These are phyloP conservation scores for Plenodomus lindquistii DNA, from an alignment of 2,329 filamentous ascomycete species.

Conservation along the genomic window DNA sequence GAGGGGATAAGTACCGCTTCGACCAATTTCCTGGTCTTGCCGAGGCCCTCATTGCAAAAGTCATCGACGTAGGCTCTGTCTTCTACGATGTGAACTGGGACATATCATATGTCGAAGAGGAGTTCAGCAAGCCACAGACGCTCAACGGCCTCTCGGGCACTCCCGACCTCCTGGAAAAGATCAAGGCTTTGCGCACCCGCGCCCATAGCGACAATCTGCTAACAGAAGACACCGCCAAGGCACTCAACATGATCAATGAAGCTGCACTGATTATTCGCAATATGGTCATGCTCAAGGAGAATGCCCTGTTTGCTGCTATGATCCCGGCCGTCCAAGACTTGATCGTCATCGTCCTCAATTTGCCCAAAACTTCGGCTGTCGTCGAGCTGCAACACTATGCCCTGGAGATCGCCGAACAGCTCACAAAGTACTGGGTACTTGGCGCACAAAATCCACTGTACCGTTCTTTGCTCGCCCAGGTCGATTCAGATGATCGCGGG, in stretches of 20 bases:
- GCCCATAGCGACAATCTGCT: slow-evolving; percentile 71
- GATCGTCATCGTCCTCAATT: slow-evolving; percentile 77
- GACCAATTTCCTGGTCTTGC: slow-evolving; percentile 87
- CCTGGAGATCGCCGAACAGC: slow-evolving; percentile 87
- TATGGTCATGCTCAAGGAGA: slow-evolving; percentile 92
- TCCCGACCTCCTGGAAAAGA: slow-evolving; percentile 71
- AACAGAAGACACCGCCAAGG: slow-evolving; percentile 69
- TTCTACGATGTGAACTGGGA: slow-evolving; percentile 85
- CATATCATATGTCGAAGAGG: slow-evolving; percentile 67
- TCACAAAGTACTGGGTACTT: slow-evolving; percentile 79
- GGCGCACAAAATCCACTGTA: slow-evolving; percentile 78
- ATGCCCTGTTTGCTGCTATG: slow-evolving; percentile 78
- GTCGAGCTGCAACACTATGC: slow-evolving; percentile 89
- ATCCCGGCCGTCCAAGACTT: slow-evolving; percentile 78
- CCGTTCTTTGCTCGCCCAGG: slow-evolving; percentile 64
- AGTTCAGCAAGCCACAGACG: slow-evolving; percentile 53
- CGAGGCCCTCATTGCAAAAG: slow-evolving; percentile 84
- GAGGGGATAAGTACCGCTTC: slow-evolving; percentile 94
- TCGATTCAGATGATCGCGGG: slow-evolving; percentile 70
- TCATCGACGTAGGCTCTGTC: slow-evolving; percentile 74
- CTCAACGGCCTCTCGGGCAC: slow-evolving; percentile 71
- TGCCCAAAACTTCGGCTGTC: slow-evolving; percentile 72
- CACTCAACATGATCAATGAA: slow-evolving; percentile 78
- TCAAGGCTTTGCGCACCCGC: slow-evolving; percentile 62
- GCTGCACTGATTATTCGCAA: slow-evolving; percentile 88